Base-by-base conservation (phyloP, 1,139 yeast species). In the Lodderomyces parapsilosis region DNA sequence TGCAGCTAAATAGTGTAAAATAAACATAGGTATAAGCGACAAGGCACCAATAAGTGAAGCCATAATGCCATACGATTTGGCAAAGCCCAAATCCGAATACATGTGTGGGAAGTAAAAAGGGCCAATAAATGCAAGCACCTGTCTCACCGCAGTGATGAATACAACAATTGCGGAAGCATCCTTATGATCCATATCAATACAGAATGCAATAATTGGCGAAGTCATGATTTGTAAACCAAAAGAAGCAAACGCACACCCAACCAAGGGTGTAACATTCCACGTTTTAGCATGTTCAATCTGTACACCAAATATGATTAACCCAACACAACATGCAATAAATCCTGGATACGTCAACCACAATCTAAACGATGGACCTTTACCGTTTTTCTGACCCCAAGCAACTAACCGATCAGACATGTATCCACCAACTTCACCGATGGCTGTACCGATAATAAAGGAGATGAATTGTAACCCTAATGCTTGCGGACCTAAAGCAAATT, bases 391-490 rank as follows among this genome's bases (percentile, higher is more conserved):
- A 9, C 47, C 45, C 44, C 42, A 38, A 14, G 36, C 41, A 50
- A 55, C 52, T 51, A 56, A 53, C 17, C 34, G 36, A 33, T 56
- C 59, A 11, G 54, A 48, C 27, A 50, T 44, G 51, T 52, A 50
- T 8, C 59, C 59, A 18, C 59, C 58, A 20, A 53, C 40, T 37
- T 56, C 59, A 15, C 59, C 59, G 15, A 54, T 22, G 11, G 55
- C 41, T 25, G 54, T 42, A 17, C 59, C 59, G 8, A 55, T 28
- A 4, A 56, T 49, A 18, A 56, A 47, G 19, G 55, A 45, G 19
- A 56, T 36, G 36, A 54, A 56, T 44, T 56, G 59, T 19, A 55
- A 39, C 8, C 58, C 59, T 30, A 55, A 47, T 22, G 51, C 53
- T 41, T 56, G 59, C 6, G 57, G 49, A 39, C 54, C 53, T 31